A percentile compares a stretch with the other conserved stretches of the same genome.
Conservation (phyloP, 2,329 filamentous ascomycete genomes). For the Shiraia bambusicola region DNA sequence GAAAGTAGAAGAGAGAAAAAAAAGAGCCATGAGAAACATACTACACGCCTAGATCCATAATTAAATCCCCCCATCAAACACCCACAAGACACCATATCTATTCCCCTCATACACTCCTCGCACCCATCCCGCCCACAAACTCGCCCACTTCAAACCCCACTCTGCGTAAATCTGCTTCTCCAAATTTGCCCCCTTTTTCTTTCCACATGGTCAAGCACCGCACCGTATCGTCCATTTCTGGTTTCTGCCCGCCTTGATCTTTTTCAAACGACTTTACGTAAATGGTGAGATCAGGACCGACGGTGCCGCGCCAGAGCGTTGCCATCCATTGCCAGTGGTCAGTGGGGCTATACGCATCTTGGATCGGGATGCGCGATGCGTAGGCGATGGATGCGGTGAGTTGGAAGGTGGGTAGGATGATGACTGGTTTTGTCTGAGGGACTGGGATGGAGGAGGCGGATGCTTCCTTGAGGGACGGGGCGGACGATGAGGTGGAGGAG, state of each 20-base stretch:
- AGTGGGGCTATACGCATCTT: conserved; percentile 74
- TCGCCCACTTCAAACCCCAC: conserved; percentile 87
- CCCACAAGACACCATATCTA: too few species aligned
- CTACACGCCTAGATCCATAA: not conserved
- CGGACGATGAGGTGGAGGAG: conserved; percentile 6
- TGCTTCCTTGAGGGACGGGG: conserved; percentile 7
- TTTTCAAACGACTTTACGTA: conserved; percentile 55
- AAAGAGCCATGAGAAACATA: too few species aligned
- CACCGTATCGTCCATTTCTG: conserved; percentile 46
- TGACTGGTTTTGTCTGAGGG: conserved; percentile 60
- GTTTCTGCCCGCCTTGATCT: conserved; percentile 37
- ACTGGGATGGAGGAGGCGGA: conserved; percentile 8
- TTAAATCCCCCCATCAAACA: too few species aligned
- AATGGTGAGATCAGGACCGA: conserved; percentile 77
- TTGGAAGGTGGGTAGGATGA: conserved; percentile 77
- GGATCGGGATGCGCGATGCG: conserved; percentile 71
- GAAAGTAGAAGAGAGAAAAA: too few species aligned
- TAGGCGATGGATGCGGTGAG: conserved; percentile 76
- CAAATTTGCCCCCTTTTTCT: conserved; percentile 37
- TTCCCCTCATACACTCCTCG: conserved; percentile 5
- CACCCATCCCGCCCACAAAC: conserved; percentile 57
- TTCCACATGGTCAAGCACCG: conserved; percentile 44
- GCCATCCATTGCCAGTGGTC: conserved; percentile 99
- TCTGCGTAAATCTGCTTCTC: conserved; percentile 62
- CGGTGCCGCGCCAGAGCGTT: conserved; percentile 83